Base-by-base conservation (phyloP, 805 yeast species). In the Metschnikowia lunata region DNA sequence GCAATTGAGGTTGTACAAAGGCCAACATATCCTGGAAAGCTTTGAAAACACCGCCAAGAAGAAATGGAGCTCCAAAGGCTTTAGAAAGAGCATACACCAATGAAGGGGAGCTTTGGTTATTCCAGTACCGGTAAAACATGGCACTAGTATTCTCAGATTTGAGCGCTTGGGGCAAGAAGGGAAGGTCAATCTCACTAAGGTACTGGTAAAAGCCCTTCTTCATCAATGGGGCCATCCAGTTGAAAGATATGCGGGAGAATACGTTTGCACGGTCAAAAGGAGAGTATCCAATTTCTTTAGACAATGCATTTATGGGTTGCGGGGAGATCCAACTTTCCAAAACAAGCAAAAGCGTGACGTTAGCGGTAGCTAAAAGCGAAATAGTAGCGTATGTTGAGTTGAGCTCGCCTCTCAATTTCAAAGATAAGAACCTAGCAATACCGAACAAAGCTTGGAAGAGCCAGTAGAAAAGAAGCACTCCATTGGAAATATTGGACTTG, bases 141-240 rank as follows among this genome's bases (percentile, higher is more conserved):
- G 69, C 60, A 7, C 83, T 65, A 14, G 83, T 72, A 29, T 62
- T 61, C 18, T 67, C 66, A 8, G 96, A 73, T 44, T 76, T 79
- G 52, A 87, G 78, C 31, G 75, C 76, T 1, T 66, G 62, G 10
- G 98, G 97, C 40, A 93, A 75, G 13, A 78, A 75, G 13, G 96
- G 97, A 47, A 91, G 76, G 63, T 91, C 97, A 2, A 68, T 63
- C 53, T 76, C 75, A 63, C 49, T 62, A 55, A 81, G 69, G 55
- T 57, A 79, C 48, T 78, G 79, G 34, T 72, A 67, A 56, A 83
- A 85, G 12, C 98, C 98, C 42, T 78, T 78, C 52, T 69, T 77
- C 83, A 93, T 88, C 56, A 93, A 68, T 1, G 77, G 80, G 15
- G 88, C 81, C 95, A 93, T 88, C 98, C 99, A 93, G 26, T 82